Evolutionary conservation across 2,329 filamentous ascomycete species (phyloP), one percentile per base, ranked within the genome.

Genomic region (Lasiodiplodia hormozganensis): DNA sequence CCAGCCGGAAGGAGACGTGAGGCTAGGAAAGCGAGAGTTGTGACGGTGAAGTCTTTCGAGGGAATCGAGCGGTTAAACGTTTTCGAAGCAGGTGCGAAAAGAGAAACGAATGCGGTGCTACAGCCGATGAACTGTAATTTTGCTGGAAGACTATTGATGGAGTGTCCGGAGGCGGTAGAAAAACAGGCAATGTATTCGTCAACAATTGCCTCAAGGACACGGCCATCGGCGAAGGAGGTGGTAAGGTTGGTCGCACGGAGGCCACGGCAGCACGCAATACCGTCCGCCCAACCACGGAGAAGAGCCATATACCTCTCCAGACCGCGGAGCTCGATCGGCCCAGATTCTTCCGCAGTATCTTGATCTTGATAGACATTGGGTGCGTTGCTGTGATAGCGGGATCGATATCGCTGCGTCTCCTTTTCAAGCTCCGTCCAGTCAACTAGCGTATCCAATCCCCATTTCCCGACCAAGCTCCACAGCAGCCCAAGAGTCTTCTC

Each of bases 401-500:
- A 62, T 10, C 74, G 70, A 68, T 87, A 79, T 54, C 83, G 79
- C 23, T 73, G 72, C 47, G 84, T 85, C 73, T 90, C 88, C 23
- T 81, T 82, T 31, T 78, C 78, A 11, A 90, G 73, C 65, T 86
- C 85, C 6, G 80, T 75, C 82, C 85, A 87, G 71, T 90, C 84
- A 2, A 90, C 80, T 0, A 90, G 79, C 7, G 76, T 79, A 6
- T 79, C 76, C 8, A 90, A 77, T 1, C 87, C 87, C 79, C 85
- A 86, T 75, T 83, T 84, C 51, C 85, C 85, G 47, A 90, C 84
- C 25, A 90, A 79, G 3, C 82, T 81, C 88, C 88, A 90, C 5
- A 91, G 80, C 11, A 90, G 79, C 5, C 83, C 84, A 54, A 90
- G 80, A 0, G 88, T 90, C 76, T 87, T 89, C 73, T 90, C 88